Conservation (phyloP, 768 basidiomycete genomes). For the Lactarius pseudohatsudake region DNA sequence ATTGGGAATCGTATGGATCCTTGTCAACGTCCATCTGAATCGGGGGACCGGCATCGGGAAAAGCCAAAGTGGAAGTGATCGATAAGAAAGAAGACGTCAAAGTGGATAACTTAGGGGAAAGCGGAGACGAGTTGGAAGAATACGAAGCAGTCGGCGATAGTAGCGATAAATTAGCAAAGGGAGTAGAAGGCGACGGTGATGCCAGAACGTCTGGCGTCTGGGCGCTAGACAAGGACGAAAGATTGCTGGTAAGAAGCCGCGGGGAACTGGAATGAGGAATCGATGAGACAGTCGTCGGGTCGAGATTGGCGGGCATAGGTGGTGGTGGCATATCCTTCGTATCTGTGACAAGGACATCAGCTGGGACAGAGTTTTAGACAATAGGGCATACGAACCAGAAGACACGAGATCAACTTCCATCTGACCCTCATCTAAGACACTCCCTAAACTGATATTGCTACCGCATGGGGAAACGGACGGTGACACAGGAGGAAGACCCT, state of each 20-base stretch:
- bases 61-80: conserved; percentile 1
- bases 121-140: conserved; percentile 26
- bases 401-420: conserved; percentile 32
- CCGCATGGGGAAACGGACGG: conserved; percentile 27
- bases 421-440: conserved; percentile 25
- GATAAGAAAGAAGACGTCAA: conserved; percentile 23
- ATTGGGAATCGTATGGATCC: background rate
- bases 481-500: conserved; percentile 21
- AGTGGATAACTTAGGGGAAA: conserved; percentile 32
- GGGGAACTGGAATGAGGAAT: conserved; percentile 19
- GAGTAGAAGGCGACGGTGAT: conserved; percentile 33
- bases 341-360: conserved; percentile 33
- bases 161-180: conserved; percentile 55
- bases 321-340: conserved; percentile 50
- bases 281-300: conserved; percentile 42
- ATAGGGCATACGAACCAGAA: conserved; percentile 26
- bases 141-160: conserved; percentile 36
- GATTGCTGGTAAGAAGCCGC: conserved; percentile 24
- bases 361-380: background rate
- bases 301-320: conserved; percentile 46
- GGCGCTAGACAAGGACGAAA: background rate
- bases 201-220: conserved; percentile 13
- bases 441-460: conserved; percentile 29
- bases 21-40: conserved; percentile 24
- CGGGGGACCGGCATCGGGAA: conserved; percentile 8